A percentile compares a stretch with the other conserved stretches of the same genome.
Conservation (phyloP, 495 filamentous ascomycete genomes). For the Friedmanniomyces endolithicus region DNA sequence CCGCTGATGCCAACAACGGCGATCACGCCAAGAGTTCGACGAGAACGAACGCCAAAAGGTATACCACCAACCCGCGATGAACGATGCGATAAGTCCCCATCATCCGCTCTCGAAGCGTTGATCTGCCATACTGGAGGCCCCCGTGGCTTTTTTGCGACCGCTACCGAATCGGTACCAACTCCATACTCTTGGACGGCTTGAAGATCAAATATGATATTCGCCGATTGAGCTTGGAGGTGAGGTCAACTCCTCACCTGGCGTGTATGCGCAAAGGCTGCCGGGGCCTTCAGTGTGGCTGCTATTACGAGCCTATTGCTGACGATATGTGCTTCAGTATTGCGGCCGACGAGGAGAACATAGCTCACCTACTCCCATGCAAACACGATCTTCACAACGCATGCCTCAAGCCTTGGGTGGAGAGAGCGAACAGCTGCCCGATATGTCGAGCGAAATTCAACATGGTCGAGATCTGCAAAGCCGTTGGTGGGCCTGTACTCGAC, state of each 20-base stretch:
- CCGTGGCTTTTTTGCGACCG: constrained; percentile 1
- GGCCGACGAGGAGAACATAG: constrained; percentile 42
- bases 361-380: constrained; percentile 60
- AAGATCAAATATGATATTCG: constrained; percentile 24
- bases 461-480: constrained; percentile 65
- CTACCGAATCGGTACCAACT: constrained; percentile 19
- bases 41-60: constrained; percentile 15
- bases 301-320: constrained; percentile 5
- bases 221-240: constrained; percentile 23
- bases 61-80: constrained; percentile 9
- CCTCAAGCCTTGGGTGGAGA: constrained; percentile 81
- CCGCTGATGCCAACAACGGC: constrained; percentile 5
- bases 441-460: constrained; percentile 83
- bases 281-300: constrained; percentile 15
- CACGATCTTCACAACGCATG: constrained; percentile 88
- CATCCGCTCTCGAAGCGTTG: constrained; percentile 11
- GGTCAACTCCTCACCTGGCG: constrained; percentile 11
- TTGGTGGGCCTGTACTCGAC: constrained; percentile 63
- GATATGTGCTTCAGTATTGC: constrained; percentile 6
- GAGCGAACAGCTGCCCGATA: constrained; percentile 95
- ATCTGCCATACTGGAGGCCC: constrained; percentile 18
- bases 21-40: constrained; percentile 7
- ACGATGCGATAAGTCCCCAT: constrained; percentile 3
- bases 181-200: constrained; percentile 25
- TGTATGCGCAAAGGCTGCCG: constrained; percentile 3